A percentile compares a stretch with the other conserved stretches of the same genome.
Conservation (phyloP, 2,329 filamentous ascomycete species). For the Celoporthe dispersa region DNA sequence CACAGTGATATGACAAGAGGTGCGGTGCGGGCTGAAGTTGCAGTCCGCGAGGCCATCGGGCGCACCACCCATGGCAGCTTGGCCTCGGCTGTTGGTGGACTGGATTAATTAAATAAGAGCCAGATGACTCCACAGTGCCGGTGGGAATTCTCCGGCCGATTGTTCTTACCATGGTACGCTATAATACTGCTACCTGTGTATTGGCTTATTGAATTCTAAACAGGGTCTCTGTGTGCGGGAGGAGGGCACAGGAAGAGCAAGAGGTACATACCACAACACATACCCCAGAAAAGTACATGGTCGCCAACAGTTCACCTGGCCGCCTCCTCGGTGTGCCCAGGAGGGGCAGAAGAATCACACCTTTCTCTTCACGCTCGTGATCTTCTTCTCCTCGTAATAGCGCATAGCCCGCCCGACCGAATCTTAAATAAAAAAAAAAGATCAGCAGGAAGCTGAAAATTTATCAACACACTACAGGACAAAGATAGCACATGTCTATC, state of each 20-base stretch:
- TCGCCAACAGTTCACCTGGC: too few species aligned
- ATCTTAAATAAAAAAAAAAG: not conserved
- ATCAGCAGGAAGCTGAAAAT: not conserved
- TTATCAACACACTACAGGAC: not conserved
- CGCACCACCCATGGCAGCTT: not conserved
- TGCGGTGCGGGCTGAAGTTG: slow-evolving; percentile 7
- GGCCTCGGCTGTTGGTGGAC: slow-evolving; percentile 1
- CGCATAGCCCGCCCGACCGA: not conserved
- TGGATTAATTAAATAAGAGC: not conserved
- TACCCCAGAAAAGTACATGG: not conserved
- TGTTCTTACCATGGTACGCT: not conserved
- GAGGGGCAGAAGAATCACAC: too few species aligned
- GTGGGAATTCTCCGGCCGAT: slow-evolving; percentile 2
- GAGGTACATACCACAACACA: not conserved
- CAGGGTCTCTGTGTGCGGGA: not conserved
- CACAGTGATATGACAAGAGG: not conserved
- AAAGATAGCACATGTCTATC: not conserved
- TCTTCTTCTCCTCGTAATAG: not conserved
- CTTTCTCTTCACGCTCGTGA: too few species aligned
- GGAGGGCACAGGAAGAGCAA: not conserved
- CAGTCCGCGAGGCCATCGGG: slow-evolving; percentile 7
- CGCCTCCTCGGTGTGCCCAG: too few species aligned
- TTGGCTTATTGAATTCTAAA: too few species aligned
- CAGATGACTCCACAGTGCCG: not conserved
- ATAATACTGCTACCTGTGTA: not conserved